Evolutionary conservation across 371 early-diverging fungal species (phyloP), one percentile per base, ranked within the genome.

Genomic region (Mortierella sp.): DNA sequence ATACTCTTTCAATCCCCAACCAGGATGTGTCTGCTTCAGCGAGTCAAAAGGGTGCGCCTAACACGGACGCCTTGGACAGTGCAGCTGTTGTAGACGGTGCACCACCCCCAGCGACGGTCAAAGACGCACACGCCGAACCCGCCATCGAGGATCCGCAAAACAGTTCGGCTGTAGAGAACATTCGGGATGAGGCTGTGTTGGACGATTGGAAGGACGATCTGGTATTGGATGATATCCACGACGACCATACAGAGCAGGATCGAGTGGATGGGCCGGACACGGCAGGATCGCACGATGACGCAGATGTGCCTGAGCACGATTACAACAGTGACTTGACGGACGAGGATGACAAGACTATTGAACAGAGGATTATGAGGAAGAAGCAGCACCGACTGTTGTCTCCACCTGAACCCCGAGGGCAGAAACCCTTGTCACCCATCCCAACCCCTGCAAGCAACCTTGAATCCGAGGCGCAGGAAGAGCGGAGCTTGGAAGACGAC

Each of bases 341-440:
- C 10, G 72, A 78, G 46, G 79, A 78, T 14, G 83, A 82, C 32
- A 55, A 75, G 6, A 5, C 7, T 0, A 65, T 72, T 2, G 83
- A 75, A 10, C 63, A 60, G 43, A 48, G 10, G 43, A 75, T 58
- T 14, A 24, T 71, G 35, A 12, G 29, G 24, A 71, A 32, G 7
- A 56, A 27, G 1, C 44, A 44, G 18, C 32, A 38, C 6, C 24
- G 29, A 2, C 24, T 46, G 7, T 44, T 55, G 24, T n/a, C 72
- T 14, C 51, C 51, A 14, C 70, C 51, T 8, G 24, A 29, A 3
- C 29, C 48, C n/a, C 27, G 35, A 11, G 48, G 35, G 41, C 60
- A 70, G n/a, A 56, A 48, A 24, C 21, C 41, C 8, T 24, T 11
- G 4, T 68, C 41, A 3, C 24, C 24, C 4, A 21, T 4, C 21